phyloP scores from a whole-genome alignment of 768 basidiomycete genomes.

The Podaxis pistillaris region DNA sequence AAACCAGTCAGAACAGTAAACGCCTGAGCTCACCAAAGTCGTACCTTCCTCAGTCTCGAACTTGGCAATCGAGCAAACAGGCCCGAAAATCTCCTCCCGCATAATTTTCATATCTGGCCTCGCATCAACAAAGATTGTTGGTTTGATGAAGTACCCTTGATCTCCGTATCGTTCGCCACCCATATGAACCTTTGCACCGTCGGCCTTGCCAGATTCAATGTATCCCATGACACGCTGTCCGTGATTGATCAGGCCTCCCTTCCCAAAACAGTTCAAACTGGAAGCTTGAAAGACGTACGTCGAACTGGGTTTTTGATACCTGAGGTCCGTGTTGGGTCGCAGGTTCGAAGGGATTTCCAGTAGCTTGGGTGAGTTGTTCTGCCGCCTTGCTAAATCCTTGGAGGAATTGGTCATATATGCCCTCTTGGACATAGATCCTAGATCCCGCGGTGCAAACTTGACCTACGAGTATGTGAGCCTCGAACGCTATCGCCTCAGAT shows the following conservation, averaged over 20 bases:
- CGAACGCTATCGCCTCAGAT: too few relatives aligned
- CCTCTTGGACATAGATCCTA: constrained; percentile 79
- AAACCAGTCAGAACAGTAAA: background rate
- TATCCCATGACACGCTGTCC: constrained; percentile 22
- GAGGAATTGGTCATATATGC: constrained; percentile 82
- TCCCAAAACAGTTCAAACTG: background rate
- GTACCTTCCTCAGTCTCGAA: constrained; percentile 64
- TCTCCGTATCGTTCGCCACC: constrained; percentile 18
- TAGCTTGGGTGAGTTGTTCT: constrained; percentile 38
- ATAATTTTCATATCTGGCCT: constrained; percentile 74
- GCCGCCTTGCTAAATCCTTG: constrained; percentile 55
- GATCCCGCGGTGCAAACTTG: constrained; percentile 88
- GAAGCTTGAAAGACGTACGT: constrained; percentile 2
- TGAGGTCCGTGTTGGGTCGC: constrained; percentile 74
- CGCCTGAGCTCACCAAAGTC: background rate
- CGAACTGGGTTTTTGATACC: constrained; percentile 68
- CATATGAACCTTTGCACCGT: constrained; percentile 16
- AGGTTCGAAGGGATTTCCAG: constrained; percentile 67
- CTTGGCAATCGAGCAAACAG: constrained; percentile 55
- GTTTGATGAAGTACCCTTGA: constrained; percentile 63
- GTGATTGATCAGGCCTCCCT: background rate
- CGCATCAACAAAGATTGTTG: constrained; percentile 73
- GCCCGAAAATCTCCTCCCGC: constrained; percentile 35
- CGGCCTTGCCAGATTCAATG: constrained; percentile 41
- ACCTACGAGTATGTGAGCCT: background rate